A percentile compares a stretch with the other conserved stretches of the same genome.
Evolutionary conservation across 768 basidiomycete genomes (phyloP).

Genomic region (Xerocomus brunneocitrinus): DNA sequence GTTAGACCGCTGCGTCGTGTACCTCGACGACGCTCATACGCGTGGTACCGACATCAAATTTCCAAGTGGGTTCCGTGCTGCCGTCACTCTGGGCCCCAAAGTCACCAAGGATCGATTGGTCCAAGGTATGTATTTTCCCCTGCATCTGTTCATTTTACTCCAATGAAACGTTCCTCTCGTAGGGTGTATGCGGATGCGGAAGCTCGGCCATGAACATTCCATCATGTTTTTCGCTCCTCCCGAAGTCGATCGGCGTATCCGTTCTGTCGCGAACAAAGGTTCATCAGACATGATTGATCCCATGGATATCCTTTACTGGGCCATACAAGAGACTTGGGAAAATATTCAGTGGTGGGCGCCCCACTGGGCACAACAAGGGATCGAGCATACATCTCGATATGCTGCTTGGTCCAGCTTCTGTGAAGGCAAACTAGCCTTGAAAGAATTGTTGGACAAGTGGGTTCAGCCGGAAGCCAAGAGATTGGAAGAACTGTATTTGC

Average conservation of each 20-base stretch:
- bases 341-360: conserved; percentile 36
- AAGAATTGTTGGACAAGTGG: conserved; percentile 27
- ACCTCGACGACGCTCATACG: conserved; percentile 16
- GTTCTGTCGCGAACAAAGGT: conserved; percentile 17
- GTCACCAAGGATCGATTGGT: conserved; percentile 14
- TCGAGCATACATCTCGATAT: conserved; percentile 30
- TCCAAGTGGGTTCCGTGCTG: conserved; percentile 10
- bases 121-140: conserved; percentile 4
- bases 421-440: neutral
- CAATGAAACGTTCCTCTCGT: conserved; percentile 1
- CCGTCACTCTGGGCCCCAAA: conserved; percentile 14
- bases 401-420: conserved; percentile 17
- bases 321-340: conserved; percentile 39
- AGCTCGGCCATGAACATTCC: conserved; percentile 44
- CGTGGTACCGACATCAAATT: conserved; percentile 18
- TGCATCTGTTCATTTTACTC: neutral
- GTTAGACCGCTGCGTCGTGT: conserved; percentile 8
- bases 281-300: conserved; percentile 6
- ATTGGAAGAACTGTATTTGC: conserved; percentile 34
- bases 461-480: conserved; percentile 36
- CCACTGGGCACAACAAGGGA: conserved; percentile 42
- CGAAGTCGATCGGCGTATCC: conserved; percentile 40
- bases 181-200: conserved; percentile 57
- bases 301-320: conserved; percentile 42
- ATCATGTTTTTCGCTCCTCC: conserved; percentile 45